phyloP scores from a whole-genome alignment of 345 rosid genomes.

The Salix brachista region DNA sequence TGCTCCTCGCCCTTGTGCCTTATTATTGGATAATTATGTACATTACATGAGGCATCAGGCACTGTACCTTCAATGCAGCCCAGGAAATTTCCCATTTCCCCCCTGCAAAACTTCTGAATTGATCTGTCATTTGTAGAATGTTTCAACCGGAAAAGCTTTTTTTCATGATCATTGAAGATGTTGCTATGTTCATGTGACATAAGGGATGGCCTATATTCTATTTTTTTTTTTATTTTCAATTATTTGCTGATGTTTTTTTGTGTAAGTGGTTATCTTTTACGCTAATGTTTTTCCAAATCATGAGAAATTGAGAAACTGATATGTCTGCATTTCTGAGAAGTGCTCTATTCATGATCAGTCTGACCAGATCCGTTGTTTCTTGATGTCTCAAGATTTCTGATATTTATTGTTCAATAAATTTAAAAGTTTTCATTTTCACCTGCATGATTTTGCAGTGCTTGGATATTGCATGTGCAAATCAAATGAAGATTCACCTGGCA shows the following conservation, averaged over 20 bases:
- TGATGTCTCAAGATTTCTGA: neutral
- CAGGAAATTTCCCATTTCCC: neutral
- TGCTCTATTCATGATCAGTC: neutral
- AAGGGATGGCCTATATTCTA: neutral
- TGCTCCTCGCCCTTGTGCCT: neutral
- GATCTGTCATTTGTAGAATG: neutral
- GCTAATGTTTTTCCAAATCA: neutral
- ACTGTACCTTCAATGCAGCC: neutral
- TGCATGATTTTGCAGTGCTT: neutral
- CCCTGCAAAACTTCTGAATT: neutral
- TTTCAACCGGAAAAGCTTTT: neutral
- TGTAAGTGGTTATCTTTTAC: neutral
- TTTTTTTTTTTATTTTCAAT: neutral
- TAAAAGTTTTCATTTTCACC: neutral
- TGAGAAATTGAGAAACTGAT: neutral
- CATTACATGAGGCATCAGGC: neutral
- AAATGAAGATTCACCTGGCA: neutral
- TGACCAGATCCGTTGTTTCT: neutral
- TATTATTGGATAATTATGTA: neutral
- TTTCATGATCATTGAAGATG: neutral
- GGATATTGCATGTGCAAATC: neutral
- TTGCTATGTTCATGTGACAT: neutral
- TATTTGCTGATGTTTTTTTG: neutral
- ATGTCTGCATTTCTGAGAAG: neutral
- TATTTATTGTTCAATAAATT: neutral